A percentile compares a stretch with the other conserved stretches of the same genome.
These are phyloP conservation scores for Aspergillus transmontanensis DNA, from an alignment of 2,329 filamentous ascomycete species.

Conservation along the genomic window DNA sequence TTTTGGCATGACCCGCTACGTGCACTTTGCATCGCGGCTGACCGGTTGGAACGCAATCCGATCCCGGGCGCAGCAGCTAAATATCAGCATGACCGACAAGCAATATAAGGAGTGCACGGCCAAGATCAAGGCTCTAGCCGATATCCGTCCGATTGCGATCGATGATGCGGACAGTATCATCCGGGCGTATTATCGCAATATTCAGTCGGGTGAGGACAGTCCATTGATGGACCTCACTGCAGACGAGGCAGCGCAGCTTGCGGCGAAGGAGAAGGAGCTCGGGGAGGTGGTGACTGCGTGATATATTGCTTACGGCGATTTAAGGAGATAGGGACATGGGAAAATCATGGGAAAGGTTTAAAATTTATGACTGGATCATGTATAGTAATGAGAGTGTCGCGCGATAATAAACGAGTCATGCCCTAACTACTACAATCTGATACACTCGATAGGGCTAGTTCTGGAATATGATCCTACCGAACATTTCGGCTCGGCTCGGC, in stretches of 20 bases:
- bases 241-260: slow-evolving; percentile 64
- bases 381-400: too few species aligned
- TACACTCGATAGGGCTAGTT: too few species aligned
- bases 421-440: too few species aligned
- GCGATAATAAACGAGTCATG: too few species aligned
- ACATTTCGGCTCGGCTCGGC: too few species aligned
- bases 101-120: slow-evolving; percentile 77
- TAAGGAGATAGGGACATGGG: too few species aligned
- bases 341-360: too few species aligned
- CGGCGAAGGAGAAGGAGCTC: slow-evolving; percentile 59
- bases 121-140: slow-evolving; percentile 91
- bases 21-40: slow-evolving; percentile 79
- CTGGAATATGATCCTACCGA: too few species aligned
- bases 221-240: slow-evolving; percentile 64
- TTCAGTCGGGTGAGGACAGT: slow-evolving; percentile 61
- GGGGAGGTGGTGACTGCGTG: not conserved
- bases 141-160: slow-evolving; percentile 80
- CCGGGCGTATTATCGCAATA: slow-evolving; percentile 72
- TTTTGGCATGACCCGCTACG: slow-evolving; percentile 82
- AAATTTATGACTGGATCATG: too few species aligned
- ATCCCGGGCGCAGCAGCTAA: slow-evolving; percentile 80
- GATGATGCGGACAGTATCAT: slow-evolving; percentile 91
- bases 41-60: slow-evolving; percentile 97
- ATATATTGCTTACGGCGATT: too few species aligned
- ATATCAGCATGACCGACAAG: slow-evolving; percentile 73